Evolutionary conservation across 352 stramenopile genomes (phyloP), one percentile per base, ranked within the genome.

Genomic region (Globisporangium cystogenes): DNA sequence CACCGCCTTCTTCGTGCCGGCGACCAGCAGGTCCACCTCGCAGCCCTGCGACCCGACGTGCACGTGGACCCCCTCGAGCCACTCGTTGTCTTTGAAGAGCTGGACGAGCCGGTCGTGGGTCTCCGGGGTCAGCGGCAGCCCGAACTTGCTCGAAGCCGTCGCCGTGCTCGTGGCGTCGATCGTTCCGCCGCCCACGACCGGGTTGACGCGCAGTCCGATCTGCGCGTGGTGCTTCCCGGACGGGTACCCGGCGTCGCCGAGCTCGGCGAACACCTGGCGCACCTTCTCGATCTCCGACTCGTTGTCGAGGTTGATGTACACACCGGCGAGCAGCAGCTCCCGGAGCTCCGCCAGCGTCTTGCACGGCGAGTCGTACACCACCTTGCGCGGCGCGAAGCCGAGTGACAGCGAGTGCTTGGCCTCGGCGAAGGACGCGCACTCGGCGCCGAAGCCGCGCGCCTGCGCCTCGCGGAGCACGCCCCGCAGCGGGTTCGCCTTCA

Each of bases 291-390:
- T 72, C 53, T 98, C 92, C 29, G 96, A 67, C 51, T 95, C 72
- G 59, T 96, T 97, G 70, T 98, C 93, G 16, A 93, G 51, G 70
- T 98, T 98, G 55, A 97, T 79, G 55, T 91, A 89, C 20, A 96
- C 78, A 3, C 89, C 87, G 26, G 74, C 70, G 46, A 65, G 45
- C 45, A 98, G 60, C 53, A 95, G 74, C 40, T 88, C 76, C 26
- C 72, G 65, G 24, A 98, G 61, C 61, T 98, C 92, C 8, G 61
- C 59, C 18, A 72, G 31, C 15, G 90, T 98, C 65, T 98, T 98
- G 68, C 86, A 96, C 14, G 92, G 92, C 14, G 85, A 96, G 56
- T 98, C 92, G 65, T 93, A 98, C 10, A 98, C 82, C 14, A 97
- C 74, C 41, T 72, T 73, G 41, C 77, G 74, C 7, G 83, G 83